These are phyloP conservation scores for Coelastrella sp. DNA, from an alignment of 139 green algal species.

Conservation along the genomic window DNA sequence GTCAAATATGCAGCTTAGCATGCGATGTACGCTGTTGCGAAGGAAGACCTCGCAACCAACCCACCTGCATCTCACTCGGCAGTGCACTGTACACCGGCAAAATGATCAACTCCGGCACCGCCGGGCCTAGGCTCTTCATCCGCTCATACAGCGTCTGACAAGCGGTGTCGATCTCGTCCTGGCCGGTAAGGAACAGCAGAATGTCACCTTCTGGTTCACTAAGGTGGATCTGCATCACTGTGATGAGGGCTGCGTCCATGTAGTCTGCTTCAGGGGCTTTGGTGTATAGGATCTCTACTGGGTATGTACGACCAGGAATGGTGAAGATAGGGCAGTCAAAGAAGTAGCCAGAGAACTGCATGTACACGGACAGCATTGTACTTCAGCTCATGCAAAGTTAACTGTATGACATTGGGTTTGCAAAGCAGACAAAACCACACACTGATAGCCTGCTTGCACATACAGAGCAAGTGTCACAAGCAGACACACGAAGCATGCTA, in stretches of 20 bases:
- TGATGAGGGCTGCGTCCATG: conserved; percentile 96
- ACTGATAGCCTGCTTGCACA: too few species aligned
- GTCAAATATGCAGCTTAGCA: conserved; percentile 1
- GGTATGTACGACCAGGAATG: conserved; percentile 94
- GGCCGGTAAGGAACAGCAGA: conserved; percentile 94
- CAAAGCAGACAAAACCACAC: too few species aligned
- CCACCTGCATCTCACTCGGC: conserved; percentile 60
- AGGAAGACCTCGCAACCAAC: too few species aligned
- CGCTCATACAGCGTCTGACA: conserved; percentile 91
- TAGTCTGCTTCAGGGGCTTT: conserved; percentile 91
- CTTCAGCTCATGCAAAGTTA: conserved; percentile 67
- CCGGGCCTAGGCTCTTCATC: conserved; percentile 91
- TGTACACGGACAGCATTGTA: too few species aligned
- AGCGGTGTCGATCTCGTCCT: conserved; percentile 98
- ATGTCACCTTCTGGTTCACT: conserved; percentile 89
- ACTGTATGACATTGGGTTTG: too few species aligned
- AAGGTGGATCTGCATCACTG: conserved; percentile 95
- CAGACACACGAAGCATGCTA: too few species aligned
- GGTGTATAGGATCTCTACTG: conserved; percentile 95
- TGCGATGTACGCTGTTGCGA: neutral
- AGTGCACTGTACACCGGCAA: conserved; percentile 90
- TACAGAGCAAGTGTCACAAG: too few species aligned
- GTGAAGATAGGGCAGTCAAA: conserved; percentile 93
- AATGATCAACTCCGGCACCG: conserved; percentile 95
- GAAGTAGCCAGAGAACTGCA: conserved; percentile 93